phyloP scores from a whole-genome alignment of 192 early-diverging fungal species.

The Coemansia sp. region DNA sequence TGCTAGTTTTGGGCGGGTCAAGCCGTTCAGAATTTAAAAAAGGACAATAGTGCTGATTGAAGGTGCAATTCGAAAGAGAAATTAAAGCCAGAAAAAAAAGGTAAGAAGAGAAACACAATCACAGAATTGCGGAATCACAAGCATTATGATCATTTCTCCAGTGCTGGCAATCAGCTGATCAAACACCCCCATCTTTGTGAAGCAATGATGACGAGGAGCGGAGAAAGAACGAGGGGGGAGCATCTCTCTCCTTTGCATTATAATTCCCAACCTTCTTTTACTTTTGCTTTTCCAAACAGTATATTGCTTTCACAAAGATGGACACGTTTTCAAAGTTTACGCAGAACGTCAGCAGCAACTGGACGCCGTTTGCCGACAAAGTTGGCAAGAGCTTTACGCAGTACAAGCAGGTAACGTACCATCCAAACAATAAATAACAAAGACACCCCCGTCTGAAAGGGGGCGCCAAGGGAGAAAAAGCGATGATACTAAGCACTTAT shows the following conservation, averaged over 20 bases:
- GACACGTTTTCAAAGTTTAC: slow-evolving; percentile 57
- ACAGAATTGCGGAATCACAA: not conserved
- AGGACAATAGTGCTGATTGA: not conserved
- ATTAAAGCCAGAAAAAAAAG: not conserved
- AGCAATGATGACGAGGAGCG: not conserved
- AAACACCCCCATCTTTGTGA: not conserved
- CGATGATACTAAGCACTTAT: not conserved
- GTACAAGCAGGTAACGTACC: slow-evolving; percentile 47
- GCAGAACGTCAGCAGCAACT: slow-evolving; percentile 48
- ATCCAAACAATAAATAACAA: not conserved
- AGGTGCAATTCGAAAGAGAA: not conserved
- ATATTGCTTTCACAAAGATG: slow-evolving; percentile 21
- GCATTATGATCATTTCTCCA: not conserved
- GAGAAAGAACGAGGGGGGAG: too few species aligned
- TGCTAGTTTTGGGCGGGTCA: not conserved
- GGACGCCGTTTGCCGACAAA: slow-evolving; percentile 56
- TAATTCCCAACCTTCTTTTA: not conserved
- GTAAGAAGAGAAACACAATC: not conserved
- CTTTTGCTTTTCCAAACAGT: not conserved
- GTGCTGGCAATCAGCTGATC: not conserved
- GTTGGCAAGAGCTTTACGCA: slow-evolving; percentile 56
- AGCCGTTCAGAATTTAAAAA: not conserved
- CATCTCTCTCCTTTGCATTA: too few species aligned
- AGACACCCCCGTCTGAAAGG: not conserved
- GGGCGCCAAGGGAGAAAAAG: not conserved